Percentiles rank a stretch among this genome's conserved stretches.
Evolutionary conservation across 495 filamentous ascomycete genomes (phyloP).

Genomic region (Lasiosphaeris hirsuta): DNA sequence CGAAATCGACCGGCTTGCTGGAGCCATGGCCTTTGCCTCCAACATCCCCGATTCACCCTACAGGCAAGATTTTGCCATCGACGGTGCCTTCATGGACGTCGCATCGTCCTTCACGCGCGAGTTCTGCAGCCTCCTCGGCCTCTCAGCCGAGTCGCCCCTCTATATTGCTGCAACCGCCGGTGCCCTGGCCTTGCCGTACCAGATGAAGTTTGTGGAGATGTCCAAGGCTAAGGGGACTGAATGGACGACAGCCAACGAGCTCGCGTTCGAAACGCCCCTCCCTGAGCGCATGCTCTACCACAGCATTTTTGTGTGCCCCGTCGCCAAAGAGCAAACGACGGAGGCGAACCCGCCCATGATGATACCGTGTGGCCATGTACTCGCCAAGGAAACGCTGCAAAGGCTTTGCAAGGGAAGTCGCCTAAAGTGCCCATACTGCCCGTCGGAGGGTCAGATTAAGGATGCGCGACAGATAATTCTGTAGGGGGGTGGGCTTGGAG

Average conservation of each 20-base stretch:
- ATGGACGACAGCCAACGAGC: slow-evolving; percentile 88
- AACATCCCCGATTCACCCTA: slow-evolving; percentile 74
- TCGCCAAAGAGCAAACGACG: slow-evolving; percentile 92
- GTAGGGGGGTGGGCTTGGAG: no score
- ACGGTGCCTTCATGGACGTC: slow-evolving; percentile 73
- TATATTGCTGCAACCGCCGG: slow-evolving; percentile 90
- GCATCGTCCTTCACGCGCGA: slow-evolving; percentile 82
- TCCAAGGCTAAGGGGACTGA: slow-evolving; percentile 85
- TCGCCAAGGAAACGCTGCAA: slow-evolving; percentile 77
- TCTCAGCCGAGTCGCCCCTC: slow-evolving; percentile 84
- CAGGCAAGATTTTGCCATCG: slow-evolving; percentile 65
- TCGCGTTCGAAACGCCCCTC: slow-evolving; percentile 89
- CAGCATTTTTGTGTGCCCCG: slow-evolving; percentile 95
- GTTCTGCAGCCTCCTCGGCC: slow-evolving; percentile 87
- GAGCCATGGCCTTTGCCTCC: slow-evolving; percentile 70
- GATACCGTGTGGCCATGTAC: slow-evolving; percentile 94
- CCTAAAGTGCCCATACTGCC: slow-evolving; percentile 98
- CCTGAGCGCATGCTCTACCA: slow-evolving; percentile 88
- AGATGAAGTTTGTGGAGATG: slow-evolving; percentile 77
- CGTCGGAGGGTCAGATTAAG: slow-evolving; percentile 69
- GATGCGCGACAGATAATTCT: slow-evolving; percentile 72
- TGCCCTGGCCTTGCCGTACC: slow-evolving; percentile 78
- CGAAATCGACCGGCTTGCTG: slow-evolving; percentile 74
- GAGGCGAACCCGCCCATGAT: slow-evolving; percentile 95
- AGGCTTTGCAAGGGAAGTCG: slow-evolving; percentile 70